Evolutionary conservation across 73 alveolate genomes (phyloP).

Genomic region (Urostyla sp.): DNA sequence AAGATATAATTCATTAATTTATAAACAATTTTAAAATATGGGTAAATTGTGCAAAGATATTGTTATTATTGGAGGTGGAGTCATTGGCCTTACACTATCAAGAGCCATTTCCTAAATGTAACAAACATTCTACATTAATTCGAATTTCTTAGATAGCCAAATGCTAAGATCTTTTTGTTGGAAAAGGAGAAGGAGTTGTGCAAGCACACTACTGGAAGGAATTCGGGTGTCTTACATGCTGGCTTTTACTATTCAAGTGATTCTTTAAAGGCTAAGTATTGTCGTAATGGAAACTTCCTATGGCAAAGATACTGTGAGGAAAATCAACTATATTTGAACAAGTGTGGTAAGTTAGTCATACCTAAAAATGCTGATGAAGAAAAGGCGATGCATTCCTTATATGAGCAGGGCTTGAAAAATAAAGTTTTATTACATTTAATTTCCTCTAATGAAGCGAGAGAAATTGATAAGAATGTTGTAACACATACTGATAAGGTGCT

Average conservation of each 20-base stretch:
- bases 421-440: conserved; percentile 76
- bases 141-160: conserved; percentile 54
- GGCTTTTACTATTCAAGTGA: conserved; percentile 87
- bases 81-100: conserved; percentile 61
- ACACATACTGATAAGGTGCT: conserved; percentile 68
- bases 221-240: conserved; percentile 91
- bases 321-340: conserved; percentile 56
- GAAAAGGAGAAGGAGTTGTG: conserved; percentile 85
- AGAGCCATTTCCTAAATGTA: conserved; percentile 61
- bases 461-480: conserved; percentile 76
- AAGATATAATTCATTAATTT: not conserved
- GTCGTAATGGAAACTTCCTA: conserved; percentile 74
- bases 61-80: conserved; percentile 61
- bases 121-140: not conserved
- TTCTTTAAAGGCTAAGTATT: conserved; percentile 78
- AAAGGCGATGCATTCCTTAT: conserved; percentile 63
- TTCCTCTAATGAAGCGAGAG: conserved; percentile 72
- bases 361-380: conserved; percentile 71
- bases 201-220: conserved; percentile 85
- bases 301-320: conserved; percentile 81
- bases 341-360: conserved; percentile 89
- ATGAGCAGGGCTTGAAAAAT: conserved; percentile 77
- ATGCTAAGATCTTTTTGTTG: conserved; percentile 64
- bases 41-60: conserved; percentile 31
- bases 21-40: not conserved